Percentiles rank a stretch among this genome's conserved stretches.
These are phyloP conservation scores for Pestalotiopsis sp. DNA, from an alignment of 2,329 filamentous ascomycete species.

Conservation along the genomic window DNA sequence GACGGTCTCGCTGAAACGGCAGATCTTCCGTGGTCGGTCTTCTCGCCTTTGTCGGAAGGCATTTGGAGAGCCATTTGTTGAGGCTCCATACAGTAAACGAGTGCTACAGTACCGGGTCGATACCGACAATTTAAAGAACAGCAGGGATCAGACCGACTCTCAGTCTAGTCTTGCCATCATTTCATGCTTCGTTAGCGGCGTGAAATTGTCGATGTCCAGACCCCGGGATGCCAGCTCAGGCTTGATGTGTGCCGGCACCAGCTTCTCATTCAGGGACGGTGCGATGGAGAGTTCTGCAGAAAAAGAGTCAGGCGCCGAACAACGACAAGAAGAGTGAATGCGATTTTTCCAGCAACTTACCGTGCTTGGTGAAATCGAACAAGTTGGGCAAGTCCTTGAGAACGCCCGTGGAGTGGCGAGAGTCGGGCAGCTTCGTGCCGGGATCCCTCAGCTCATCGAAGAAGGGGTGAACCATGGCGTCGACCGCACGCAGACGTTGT, in stretches of 20 bases:
- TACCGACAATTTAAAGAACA: slow-evolving; percentile 34
- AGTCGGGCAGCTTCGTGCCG: slow-evolving; percentile 89
- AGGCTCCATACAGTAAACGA: slow-evolving; percentile 32
- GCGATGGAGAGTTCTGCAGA: slow-evolving; percentile 89
- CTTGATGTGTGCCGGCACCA: slow-evolving; percentile 84
- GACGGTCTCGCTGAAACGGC: background rate
- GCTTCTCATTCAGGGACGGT: slow-evolving; percentile 81
- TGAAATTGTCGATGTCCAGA: slow-evolving; percentile 92
- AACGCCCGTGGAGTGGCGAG: slow-evolving; percentile 81
- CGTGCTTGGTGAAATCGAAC: slow-evolving; percentile 93
- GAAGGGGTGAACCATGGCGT: slow-evolving; percentile 98
- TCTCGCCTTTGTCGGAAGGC: slow-evolving; percentile 22
- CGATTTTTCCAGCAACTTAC: slow-evolving; percentile 55
- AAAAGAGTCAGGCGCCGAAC: background rate
- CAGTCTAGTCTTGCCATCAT: slow-evolving; percentile 98
- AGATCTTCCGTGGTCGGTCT: slow-evolving; percentile 10
- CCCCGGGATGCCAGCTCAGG: slow-evolving; percentile 74
- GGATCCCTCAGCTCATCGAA: slow-evolving; percentile 96
- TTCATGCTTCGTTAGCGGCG: slow-evolving; percentile 86
- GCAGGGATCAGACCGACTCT: slow-evolving; percentile 42
- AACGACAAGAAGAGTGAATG: background rate
- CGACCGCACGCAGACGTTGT: slow-evolving; percentile 87
- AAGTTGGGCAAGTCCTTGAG: slow-evolving; percentile 82
- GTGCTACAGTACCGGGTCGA: slow-evolving; percentile 31
- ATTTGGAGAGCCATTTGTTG: slow-evolving; percentile 27